Base-by-base conservation (phyloP, 2,329 filamentous ascomycete species). In the Hysterium pulicare region DNA sequence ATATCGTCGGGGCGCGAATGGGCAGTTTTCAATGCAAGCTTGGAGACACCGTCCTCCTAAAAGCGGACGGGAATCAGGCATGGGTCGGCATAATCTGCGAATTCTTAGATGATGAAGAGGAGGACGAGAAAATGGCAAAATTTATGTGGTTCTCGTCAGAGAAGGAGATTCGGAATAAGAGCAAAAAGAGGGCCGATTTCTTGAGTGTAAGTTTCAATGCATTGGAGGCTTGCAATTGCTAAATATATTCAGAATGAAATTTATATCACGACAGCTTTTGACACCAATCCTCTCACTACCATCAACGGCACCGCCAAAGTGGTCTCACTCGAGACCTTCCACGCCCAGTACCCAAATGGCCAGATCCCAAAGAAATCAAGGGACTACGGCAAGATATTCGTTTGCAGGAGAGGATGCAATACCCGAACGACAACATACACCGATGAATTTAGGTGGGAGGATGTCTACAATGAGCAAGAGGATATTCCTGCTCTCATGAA, bases 71-170 rank as follows among this genome's bases (percentile, higher is more conserved):
- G 31, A 88, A 88, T 51, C 89, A 94, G 57, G 86, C 90, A 9
- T 98, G 93, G 90, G 86, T 94, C 2, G 93, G 88, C 24, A 82
- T 98, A 48, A 85, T 96, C 40, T 86, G 84, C 57, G 83, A 87
- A 33, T 95, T 98, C 53, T 63, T 83, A 30, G 83, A 91, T 34
- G 80, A 83, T 23, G 83, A 86, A 34, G 78, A 87, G 16, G 58
- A 66, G 10, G 83, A 82, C 3, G 72, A 75, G 48, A 96, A 89
- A 73, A 82, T 84, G 20, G 91, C 87, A 42, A 86, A 85, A 49
- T 93, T 98, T 60, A 84, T 96, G 77, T 98, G 93, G 93, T 96
- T 98, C 62, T 90, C 87, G 0, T 89, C 87, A 0, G 87, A 95
- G 57, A 87, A 86, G 58, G 91, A 97, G 68, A 88, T 96, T 47